A percentile compares a stretch with the other conserved stretches of the same genome.
phyloP scores from a whole-genome alignment of 2,329 filamentous ascomycete species.

The Penicillium italicum region DNA sequence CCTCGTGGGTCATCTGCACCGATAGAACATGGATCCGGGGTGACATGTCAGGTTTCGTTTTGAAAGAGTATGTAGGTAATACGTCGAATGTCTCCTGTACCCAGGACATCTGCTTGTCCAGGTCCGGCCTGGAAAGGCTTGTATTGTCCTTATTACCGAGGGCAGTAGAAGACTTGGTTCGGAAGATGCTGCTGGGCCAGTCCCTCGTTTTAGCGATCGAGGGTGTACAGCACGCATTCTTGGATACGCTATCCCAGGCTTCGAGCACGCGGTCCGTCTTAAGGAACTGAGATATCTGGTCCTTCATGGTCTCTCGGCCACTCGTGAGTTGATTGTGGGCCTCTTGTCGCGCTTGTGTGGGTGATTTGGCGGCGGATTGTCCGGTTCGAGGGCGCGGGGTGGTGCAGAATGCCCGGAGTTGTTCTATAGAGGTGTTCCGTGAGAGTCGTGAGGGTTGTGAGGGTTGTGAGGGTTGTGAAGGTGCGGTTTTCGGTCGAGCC shows the following conservation, averaged over 20 bases:
- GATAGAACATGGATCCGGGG: conserved; percentile 35
- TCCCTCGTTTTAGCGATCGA: conserved; percentile 19
- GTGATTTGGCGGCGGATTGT: conserved; percentile 11
- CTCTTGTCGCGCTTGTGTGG: conserved; percentile 8
- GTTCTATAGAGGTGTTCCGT: conserved; percentile 28
- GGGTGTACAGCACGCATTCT: conserved; percentile 18
- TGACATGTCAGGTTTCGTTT: conserved; percentile 23
- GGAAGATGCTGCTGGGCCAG: conserved; percentile 33
- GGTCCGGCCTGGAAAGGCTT: conserved; percentile 11
- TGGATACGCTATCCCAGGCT: conserved; percentile 28
- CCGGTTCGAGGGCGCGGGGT: conserved; percentile 19
- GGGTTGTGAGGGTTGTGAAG: conserved; percentile 23
- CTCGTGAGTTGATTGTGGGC: conserved; percentile 6
- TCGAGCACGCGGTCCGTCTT: conserved; percentile 35
- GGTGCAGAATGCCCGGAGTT: conserved; percentile 22
- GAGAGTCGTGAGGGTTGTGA: conserved; percentile 21
- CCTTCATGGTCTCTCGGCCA: conserved; percentile 28
- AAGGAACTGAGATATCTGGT: conserved; percentile 34
- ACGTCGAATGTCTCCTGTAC: conserved; percentile 25
- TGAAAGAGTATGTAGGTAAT: conserved; percentile 32
- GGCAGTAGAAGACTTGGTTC: conserved; percentile 23
- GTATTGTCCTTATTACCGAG: conserved; percentile 9
- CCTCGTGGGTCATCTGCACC: conserved; percentile 25
- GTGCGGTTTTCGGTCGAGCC: conserved; percentile 28
- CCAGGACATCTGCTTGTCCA: conserved; percentile 31